These are phyloP conservation scores for Didymella glomerata DNA, from an alignment of 2,329 filamentous ascomycete genomes.

Conservation along the genomic window DNA sequence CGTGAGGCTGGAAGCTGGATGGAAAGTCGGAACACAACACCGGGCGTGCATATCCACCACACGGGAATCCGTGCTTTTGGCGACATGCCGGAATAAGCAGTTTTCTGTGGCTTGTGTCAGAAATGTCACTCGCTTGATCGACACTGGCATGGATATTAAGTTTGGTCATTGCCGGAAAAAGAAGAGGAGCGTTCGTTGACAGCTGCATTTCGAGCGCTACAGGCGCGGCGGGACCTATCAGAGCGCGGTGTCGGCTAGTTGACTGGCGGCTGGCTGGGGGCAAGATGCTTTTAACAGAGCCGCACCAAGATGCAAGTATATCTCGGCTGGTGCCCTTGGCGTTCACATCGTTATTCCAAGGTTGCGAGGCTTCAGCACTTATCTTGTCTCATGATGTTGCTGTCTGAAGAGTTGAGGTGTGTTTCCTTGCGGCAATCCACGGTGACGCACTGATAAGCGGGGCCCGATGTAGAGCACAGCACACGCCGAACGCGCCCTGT, in stretches of 20 bases:
- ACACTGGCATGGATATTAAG: background rate
- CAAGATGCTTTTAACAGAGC: background rate
- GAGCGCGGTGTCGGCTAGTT: background rate
- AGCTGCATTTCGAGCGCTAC: background rate
- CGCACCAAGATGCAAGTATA: background rate
- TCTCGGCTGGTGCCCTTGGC: background rate
- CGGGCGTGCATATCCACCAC: background rate
- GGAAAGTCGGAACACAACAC: background rate
- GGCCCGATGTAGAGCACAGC: slow-evolving; percentile 1
- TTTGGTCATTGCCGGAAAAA: background rate
- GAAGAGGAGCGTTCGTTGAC: background rate
- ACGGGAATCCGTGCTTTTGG: background rate
- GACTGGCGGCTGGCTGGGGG: background rate
- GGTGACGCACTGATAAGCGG: slow-evolving; percentile 6
- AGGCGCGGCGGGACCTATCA: background rate
- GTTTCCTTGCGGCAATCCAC: background rate
- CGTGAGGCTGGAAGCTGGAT: background rate
- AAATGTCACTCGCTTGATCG: background rate
- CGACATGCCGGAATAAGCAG: background rate
- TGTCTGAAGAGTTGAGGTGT: background rate
- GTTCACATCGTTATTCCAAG: background rate
- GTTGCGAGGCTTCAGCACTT: too few species aligned
- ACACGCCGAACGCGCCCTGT: slow-evolving; percentile 1
- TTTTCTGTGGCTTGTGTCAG: background rate
- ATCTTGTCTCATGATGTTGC: too few species aligned